Evolutionary conservation across 495 filamentous ascomycete species (phyloP).

Genomic region (Cudoniella acicularis): DNA sequence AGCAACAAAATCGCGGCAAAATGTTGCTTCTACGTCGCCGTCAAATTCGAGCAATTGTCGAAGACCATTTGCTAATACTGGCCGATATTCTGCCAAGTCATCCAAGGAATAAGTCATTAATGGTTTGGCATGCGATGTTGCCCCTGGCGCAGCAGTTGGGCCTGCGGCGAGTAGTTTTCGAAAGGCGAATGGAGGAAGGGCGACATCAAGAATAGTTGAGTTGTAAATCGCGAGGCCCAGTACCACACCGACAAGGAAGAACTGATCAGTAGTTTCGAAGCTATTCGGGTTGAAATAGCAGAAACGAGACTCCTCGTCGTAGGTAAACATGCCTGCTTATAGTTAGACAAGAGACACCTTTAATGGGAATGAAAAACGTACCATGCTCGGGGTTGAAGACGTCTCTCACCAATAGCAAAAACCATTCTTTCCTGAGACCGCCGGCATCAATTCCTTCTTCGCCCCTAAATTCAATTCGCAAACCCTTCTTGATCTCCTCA

Average conservation of each 20-base stretch:
- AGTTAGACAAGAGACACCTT: neutral
- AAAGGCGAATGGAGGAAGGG: constrained; percentile 89
- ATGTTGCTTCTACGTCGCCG: constrained; percentile 77
- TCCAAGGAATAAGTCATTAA: constrained; percentile 71
- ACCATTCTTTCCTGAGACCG: constrained; percentile 94
- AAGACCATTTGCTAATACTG: constrained; percentile 72
- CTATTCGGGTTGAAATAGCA: constrained; percentile 95
- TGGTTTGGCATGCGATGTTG: constrained; percentile 52
- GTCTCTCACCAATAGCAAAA: constrained; percentile 83
- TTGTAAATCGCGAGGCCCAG: constrained; percentile 95
- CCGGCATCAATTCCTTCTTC: constrained; percentile 94
- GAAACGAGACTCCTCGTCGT: constrained; percentile 90
- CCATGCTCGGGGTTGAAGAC: constrained; percentile 90
- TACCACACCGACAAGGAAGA: constrained; percentile 84
- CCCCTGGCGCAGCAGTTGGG: constrained; percentile 49
- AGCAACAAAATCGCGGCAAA: constrained; percentile 80
- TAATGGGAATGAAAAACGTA: constrained; percentile 37
- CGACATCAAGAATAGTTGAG: constrained; percentile 89
- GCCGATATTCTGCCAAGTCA: constrained; percentile 82
- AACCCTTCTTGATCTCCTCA: constrained; percentile 89
- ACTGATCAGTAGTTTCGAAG: constrained; percentile 92
- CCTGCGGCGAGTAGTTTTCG: constrained; percentile 78
- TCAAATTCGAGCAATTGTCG: constrained; percentile 76
- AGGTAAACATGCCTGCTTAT: constrained; percentile 75
- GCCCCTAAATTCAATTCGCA: constrained; percentile 81